Conservation (phyloP, 164 flowering plant genomes). For the Nymphaea colorata region DNA sequence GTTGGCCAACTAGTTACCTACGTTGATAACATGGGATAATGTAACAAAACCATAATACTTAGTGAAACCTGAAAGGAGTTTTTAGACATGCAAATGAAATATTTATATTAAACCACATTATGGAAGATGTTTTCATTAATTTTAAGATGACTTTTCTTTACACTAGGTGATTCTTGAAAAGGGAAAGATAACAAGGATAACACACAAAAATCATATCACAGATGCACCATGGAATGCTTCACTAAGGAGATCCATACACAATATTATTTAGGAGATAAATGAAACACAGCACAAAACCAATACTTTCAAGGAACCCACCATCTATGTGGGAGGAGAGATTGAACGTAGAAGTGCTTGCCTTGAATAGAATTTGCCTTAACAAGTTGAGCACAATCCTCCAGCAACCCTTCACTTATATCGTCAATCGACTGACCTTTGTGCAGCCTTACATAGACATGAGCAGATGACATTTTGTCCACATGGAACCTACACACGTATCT, state of each 20-base stretch:
- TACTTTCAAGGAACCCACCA: not conserved
- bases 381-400: constrained; percentile 96
- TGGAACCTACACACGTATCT: constrained; percentile 63
- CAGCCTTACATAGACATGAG: constrained; percentile 92
- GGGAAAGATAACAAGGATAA: no score
- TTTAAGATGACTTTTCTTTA: not conserved
- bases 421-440: constrained; percentile 85
- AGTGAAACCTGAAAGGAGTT: no score
- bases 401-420: constrained; percentile 75
- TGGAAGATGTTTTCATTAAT: not conserved
- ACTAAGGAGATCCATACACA: no score
- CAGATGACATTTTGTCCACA: constrained; percentile 99
- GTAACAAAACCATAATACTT: no score
- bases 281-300: not conserved
- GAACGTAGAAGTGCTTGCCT: constrained; percentile 29
- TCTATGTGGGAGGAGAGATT: not conserved
- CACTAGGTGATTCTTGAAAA: no score
- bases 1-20: no score
- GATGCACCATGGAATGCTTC: no score
- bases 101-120: not conserved
- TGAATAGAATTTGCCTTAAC: constrained; percentile 99
- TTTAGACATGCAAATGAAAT: not conserved
- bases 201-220: no score
- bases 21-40: no score
- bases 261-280: no score